Conservation (phyloP, 1,284 basidiomycete species). For the Earliella scabrosa region DNA sequence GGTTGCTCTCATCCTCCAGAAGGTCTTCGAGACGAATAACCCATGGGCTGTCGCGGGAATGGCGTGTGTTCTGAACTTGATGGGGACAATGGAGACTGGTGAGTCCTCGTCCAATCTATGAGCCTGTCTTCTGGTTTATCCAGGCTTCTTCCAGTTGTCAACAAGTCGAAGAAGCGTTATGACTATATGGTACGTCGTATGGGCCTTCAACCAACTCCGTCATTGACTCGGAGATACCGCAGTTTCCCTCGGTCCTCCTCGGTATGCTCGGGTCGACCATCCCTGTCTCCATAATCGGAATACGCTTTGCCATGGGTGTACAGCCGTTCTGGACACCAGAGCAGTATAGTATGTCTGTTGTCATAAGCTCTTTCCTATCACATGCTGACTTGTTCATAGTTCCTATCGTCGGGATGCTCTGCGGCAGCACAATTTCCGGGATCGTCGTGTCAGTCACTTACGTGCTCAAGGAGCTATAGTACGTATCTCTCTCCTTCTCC, state of each 20-base stretch:
- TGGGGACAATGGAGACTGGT: constrained; percentile 76
- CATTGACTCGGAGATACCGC: background rate
- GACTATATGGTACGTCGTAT: constrained; percentile 66
- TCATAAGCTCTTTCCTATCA: constrained; percentile 34
- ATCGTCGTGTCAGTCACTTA: constrained; percentile 72
- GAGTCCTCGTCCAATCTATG: constrained; percentile 15
- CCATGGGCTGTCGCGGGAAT: constrained; percentile 78
- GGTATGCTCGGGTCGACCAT: constrained; percentile 79
- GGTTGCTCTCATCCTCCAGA: constrained; percentile 71
- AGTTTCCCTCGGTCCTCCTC: constrained; percentile 74
- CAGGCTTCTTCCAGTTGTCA: constrained; percentile 46
- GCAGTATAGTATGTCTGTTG: constrained; percentile 65
- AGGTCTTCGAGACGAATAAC: constrained; percentile 76
- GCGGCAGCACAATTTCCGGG: constrained; percentile 78
- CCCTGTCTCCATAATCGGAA: constrained; percentile 79
- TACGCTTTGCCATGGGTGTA: constrained; percentile 77
- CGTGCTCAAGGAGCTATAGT: constrained; percentile 71
- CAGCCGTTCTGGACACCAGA: constrained; percentile 82
- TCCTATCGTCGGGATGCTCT: constrained; percentile 87
- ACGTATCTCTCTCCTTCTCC: constrained; percentile 28
- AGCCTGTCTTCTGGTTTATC: background rate
- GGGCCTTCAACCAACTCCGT: constrained; percentile 5
- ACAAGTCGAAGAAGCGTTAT: constrained; percentile 79
- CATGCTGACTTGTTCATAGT: constrained; percentile 46
- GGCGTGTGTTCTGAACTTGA: constrained; percentile 68